phyloP scores from a whole-genome alignment of 192 early-diverging fungal species.

The Gryganskiella cystojenkinii region DNA sequence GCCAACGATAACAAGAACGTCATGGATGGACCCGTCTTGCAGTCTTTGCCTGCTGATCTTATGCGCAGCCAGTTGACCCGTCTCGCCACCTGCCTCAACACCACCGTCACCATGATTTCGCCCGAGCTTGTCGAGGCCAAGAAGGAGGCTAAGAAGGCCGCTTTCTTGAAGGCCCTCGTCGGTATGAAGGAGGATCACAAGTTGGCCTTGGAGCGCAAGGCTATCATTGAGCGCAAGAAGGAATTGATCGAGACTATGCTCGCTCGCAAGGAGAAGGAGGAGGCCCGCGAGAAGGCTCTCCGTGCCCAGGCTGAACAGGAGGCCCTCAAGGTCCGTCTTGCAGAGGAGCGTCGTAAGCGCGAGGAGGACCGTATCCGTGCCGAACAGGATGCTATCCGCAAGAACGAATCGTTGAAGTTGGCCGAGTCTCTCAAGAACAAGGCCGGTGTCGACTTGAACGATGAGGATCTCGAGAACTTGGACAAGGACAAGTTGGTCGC shows the following conservation, averaged over 20 bases:
- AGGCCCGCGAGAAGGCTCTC: constrained; percentile 80
- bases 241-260: constrained; percentile 79
- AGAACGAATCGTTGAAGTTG: constrained; percentile 84
- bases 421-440: constrained; percentile 82
- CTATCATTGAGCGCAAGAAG: constrained; percentile 89
- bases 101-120: constrained; percentile 86
- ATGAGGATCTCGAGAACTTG: constrained; percentile 83
- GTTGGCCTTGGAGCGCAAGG: constrained; percentile 77
- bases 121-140: constrained; percentile 76
- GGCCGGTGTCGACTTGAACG: constrained; percentile 64
- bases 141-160: constrained; percentile 71
- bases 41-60: constrained; percentile 87
- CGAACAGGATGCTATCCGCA: constrained; percentile 83
- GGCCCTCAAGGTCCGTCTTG: constrained; percentile 80
- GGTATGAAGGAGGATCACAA: constrained; percentile 87
- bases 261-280: constrained; percentile 85
- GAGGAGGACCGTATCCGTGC: constrained; percentile 83
- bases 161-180: constrained; percentile 77
- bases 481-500: constrained; percentile 83
- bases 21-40: constrained; percentile 84
- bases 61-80: constrained; percentile 93
- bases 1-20: constrained; percentile 77
- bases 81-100: constrained; percentile 87
- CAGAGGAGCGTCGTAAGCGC: constrained; percentile 86
- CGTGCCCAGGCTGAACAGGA: constrained; percentile 84